phyloP scores from a whole-genome alignment of 805 yeast species.

The Komagataella pastoris region DNA sequence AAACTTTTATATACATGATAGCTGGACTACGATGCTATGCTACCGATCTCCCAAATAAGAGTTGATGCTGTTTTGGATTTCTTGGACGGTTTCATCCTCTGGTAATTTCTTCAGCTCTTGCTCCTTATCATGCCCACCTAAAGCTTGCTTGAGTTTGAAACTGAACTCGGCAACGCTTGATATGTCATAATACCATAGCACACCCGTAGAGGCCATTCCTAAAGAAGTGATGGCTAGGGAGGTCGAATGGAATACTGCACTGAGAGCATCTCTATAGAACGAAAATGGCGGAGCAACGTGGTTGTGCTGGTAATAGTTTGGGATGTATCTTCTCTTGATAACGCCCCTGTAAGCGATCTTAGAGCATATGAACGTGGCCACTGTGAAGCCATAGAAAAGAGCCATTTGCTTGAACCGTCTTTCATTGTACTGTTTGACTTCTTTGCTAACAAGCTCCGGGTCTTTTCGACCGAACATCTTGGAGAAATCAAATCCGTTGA shows the following conservation, averaged over 20 bases:
- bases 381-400: constrained; percentile 58
- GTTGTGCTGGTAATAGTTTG: constrained; percentile 71
- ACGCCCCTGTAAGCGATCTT: constrained; percentile 69
- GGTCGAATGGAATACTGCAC: constrained; percentile 76
- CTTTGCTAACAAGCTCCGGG: constrained; percentile 13
- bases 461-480: constrained; percentile 15
- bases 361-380: constrained; percentile 57
- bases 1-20: background rate
- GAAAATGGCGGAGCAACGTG: constrained; percentile 78
- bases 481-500: constrained; percentile 15
- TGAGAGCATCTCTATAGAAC: constrained; percentile 70
- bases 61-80: constrained; percentile 30
- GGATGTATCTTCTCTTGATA: constrained; percentile 56
- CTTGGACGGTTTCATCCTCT: constrained; percentile 45
- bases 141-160: constrained; percentile 40
- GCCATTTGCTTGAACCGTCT: constrained; percentile 64
- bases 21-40: background rate
- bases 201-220: constrained; percentile 61
- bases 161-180: constrained; percentile 61
- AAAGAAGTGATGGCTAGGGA: constrained; percentile 59
- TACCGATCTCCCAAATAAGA: constrained; percentile 7
- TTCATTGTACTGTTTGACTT: constrained; percentile 34
- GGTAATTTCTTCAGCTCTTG: constrained; percentile 28
- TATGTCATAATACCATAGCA: constrained; percentile 72
- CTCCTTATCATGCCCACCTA: constrained; percentile 61